phyloP scores from a whole-genome alignment of 1,284 basidiomycete species.

The Volvariella volvacea region DNA sequence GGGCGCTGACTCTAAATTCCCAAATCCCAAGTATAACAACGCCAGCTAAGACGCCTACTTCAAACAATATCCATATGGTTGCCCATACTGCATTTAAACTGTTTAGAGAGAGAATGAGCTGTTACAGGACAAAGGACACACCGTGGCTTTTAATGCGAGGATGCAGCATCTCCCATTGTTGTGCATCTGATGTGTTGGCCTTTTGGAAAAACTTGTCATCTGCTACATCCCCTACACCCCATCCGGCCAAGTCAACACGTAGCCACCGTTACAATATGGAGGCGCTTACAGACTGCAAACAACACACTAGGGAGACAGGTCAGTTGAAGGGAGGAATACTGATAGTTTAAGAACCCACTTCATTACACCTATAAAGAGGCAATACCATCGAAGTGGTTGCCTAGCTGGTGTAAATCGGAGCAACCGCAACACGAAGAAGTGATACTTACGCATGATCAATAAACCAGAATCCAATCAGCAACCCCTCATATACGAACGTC shows the following conservation, averaged over 20 bases:
- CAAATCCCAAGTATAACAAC: slow-evolving; percentile 68
- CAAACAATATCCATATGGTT: slow-evolving; percentile 67
- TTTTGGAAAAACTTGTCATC: slow-evolving; percentile 85
- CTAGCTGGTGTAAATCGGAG: slow-evolving; percentile 9
- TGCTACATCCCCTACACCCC: slow-evolving; percentile 65
- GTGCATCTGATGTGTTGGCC: slow-evolving; percentile 76
- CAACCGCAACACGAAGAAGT: background rate
- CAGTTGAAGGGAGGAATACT: slow-evolving; percentile 6
- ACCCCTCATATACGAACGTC: slow-evolving; percentile 65
- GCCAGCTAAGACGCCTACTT: slow-evolving; percentile 56
- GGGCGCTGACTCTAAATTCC: slow-evolving; percentile 58
- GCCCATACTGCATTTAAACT: slow-evolving; percentile 56
- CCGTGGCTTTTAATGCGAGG: slow-evolving; percentile 61
- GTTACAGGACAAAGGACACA: slow-evolving; percentile 23
- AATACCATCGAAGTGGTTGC: slow-evolving; percentile 74
- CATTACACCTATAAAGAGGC: slow-evolving; percentile 76
- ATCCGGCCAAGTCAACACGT: background rate
- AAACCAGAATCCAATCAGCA: slow-evolving; percentile 81
- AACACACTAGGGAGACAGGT: slow-evolving; percentile 47
- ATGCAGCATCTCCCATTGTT: slow-evolving; percentile 67
- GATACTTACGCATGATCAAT: slow-evolving; percentile 67
- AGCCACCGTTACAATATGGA: background rate
- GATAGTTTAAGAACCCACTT: slow-evolving; percentile 45
- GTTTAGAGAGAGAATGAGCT: slow-evolving; percentile 5
- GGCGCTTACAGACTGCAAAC: slow-evolving; percentile 67